Conservation (phyloP, 805 yeast species). For the Myxozyma neglecta region DNA sequence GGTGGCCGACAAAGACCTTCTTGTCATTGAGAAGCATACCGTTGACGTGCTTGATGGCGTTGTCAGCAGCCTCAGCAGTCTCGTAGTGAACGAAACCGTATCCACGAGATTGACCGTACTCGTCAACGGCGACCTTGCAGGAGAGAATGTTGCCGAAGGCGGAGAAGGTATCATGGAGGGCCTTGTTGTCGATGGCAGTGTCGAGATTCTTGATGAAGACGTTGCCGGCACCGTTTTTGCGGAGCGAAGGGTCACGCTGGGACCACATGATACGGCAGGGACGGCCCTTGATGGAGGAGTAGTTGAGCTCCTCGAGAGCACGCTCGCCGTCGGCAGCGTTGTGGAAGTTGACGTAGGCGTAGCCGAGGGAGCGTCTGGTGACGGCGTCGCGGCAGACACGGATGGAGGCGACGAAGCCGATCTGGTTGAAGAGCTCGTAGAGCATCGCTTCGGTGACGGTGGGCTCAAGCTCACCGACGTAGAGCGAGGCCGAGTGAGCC, state of each 20-base stretch:
- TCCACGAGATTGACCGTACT: conserved; percentile 86
- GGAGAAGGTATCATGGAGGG: conserved; percentile 95
- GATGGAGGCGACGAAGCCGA: conserved; percentile 93
- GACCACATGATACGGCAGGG: conserved; percentile 99
- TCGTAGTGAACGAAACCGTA: conserved; percentile 98
- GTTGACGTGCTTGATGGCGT: conserved; percentile 94
- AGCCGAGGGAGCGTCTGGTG: conserved; percentile 94
- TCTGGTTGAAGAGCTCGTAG: conserved; percentile 89
- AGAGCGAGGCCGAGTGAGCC: conserved; percentile 64
- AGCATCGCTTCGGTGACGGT: conserved; percentile 90
- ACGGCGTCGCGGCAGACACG: conserved; percentile 99
- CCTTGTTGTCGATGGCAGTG: conserved; percentile 98
- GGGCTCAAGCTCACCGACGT: conserved; percentile 96
- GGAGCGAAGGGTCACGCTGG: conserved; percentile 94
- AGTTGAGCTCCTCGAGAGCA: conserved; percentile 95
- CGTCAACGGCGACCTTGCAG: conserved; percentile 96
- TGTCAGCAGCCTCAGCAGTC: conserved; percentile 84
- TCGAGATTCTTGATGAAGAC: conserved; percentile 97
- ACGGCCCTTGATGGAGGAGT: conserved; percentile 87
- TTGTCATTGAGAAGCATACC: conserved; percentile 97
- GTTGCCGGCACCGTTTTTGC: conserved; percentile 95
- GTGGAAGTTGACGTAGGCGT: conserved; percentile 97
- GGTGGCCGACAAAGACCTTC: conserved; percentile 94
- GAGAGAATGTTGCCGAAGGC: conserved; percentile 95
- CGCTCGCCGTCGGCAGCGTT: conserved; percentile 79